Base-by-base conservation (phyloP, 2,329 filamentous ascomycete species). In the Colletotrichum sp. region DNA sequence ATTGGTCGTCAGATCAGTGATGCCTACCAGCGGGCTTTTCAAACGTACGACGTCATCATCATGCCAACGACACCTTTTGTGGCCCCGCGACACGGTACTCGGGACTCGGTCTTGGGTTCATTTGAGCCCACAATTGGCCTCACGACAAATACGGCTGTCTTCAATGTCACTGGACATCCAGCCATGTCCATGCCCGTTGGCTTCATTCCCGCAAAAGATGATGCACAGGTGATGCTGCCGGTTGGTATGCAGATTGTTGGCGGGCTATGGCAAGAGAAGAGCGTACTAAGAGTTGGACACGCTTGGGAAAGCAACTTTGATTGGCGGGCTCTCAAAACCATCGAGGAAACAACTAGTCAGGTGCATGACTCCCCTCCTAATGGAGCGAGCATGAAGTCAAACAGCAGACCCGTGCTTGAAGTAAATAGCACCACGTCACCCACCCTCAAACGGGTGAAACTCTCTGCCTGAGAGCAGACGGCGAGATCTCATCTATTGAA, bases 141-240 rank as follows among this genome's bases (percentile, higher is more conserved):
- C 74, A 90, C 88, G 0, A 86, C 84, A 18, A 92, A 92, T 77
- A 92, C 90, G 6, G 88, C 88, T 12, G 85, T 88, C 4, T 92
- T 92, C 81, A 90, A 92, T 78, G 85, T 89, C 4, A 91, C 89
- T 0, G 90, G 90, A 0, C 90, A 92, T 77, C 90, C 90, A 0
- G 90, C 89, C 0, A 79, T 92, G 77, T 85, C 87, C 1, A 82
- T 92, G 61, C 90, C 90, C 0, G 83, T 89, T 39, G 90, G 90
- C 0, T 86, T 87, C 78, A 82, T 86, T 3, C 83, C 83, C 3
- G 84, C 87, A 2, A 76, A 79, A 16, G 85, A 89, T 67, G 85
- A 86, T 13, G 69, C 79, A 9, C 77, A 79, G 0, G 84, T 87
- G 1, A 76, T 80, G 71, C 79, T 91, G 24, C 90, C 89, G 0